Evolutionary conservation across 768 basidiomycete species (phyloP).

Genomic region (Pleurotus ostreatus): DNA sequence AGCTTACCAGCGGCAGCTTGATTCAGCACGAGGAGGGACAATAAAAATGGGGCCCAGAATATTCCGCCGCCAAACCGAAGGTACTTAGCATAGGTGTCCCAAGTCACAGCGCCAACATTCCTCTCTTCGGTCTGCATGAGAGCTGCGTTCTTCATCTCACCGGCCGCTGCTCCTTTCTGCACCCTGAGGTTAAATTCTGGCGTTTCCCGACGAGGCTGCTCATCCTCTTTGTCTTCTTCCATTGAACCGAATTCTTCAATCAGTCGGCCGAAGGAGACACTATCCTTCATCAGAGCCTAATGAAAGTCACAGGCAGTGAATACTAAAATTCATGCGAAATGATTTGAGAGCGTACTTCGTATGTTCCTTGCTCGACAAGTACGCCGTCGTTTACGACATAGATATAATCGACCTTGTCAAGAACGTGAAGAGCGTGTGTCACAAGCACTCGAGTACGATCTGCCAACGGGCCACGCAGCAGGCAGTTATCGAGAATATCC

Average conservation of each 20-base stretch:
- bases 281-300: slow-evolving; percentile 42
- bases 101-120: slow-evolving; percentile 47
- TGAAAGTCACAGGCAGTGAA: too few species aligned
- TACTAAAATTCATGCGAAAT: too few species aligned
- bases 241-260: slow-evolving; percentile 53
- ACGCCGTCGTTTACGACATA: slow-evolving; percentile 57
- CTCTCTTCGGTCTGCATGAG: slow-evolving; percentile 58
- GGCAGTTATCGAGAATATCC: slow-evolving; percentile 57
- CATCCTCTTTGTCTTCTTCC: slow-evolving; percentile 29
- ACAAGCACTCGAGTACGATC: slow-evolving; percentile 58
- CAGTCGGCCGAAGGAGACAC: slow-evolving; percentile 42
- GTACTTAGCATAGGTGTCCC: slow-evolving; percentile 47
- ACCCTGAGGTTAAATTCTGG: background rate
- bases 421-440: slow-evolving; percentile 55
- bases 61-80: slow-evolving; percentile 43
- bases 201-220: slow-evolving; percentile 9
- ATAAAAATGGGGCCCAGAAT: slow-evolving; percentile 42
- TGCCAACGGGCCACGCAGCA: slow-evolving; percentile 49
- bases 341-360: slow-evolving; percentile 27
- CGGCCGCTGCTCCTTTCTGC: slow-evolving; percentile 12
- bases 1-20: slow-evolving; percentile 48
- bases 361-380: slow-evolving; percentile 63
- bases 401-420: slow-evolving; percentile 58
- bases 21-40: slow-evolving; percentile 37
- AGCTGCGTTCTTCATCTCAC: slow-evolving; percentile 24